Percentiles rank a stretch among this genome's conserved stretches.
Evolutionary conservation across 2,329 filamentous ascomycete genomes (phyloP).

Genomic region (Botrytis cinerea): DNA sequence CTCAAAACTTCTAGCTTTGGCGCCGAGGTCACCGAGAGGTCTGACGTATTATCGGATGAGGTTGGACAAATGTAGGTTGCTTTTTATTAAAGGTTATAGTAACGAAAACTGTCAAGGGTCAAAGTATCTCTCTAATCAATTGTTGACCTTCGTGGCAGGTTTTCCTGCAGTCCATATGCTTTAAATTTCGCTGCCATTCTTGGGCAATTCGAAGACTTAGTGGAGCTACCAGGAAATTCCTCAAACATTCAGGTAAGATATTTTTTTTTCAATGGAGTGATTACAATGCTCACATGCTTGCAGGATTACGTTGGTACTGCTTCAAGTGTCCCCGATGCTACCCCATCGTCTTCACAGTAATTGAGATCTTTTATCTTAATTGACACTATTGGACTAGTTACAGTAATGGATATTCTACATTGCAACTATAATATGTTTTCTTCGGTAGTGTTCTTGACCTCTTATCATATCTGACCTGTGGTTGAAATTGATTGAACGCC

Average conservation of each 20-base stretch:
- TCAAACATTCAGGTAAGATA: conserved; percentile 7
- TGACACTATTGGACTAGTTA: not conserved
- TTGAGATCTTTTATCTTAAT: not conserved
- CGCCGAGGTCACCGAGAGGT: conserved; percentile 1
- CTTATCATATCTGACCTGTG: not conserved
- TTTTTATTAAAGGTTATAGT: not conserved
- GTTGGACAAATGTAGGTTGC: conserved; percentile 14
- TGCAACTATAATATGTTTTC: not conserved
- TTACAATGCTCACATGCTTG: not conserved
- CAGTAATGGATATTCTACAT: not conserved
- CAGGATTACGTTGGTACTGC: conserved; percentile 12
- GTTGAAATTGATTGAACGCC: not conserved
- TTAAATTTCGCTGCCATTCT: conserved; percentile 21
- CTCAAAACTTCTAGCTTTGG: not conserved
- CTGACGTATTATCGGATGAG: conserved; percentile 3
- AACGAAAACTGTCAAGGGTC: not conserved
- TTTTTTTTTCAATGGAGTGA: not conserved
- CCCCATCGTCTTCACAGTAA: not conserved
- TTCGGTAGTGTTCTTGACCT: not conserved
- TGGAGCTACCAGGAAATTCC: conserved; percentile 15
- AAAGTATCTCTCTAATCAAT: not conserved
- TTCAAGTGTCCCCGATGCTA: not conserved
- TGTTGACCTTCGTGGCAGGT: not conserved
- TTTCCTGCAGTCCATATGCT: conserved; percentile 9
- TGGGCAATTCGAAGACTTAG: conserved; percentile 14